These are phyloP conservation scores for Chaetomium cochliodes DNA, from an alignment of 495 filamentous ascomycete genomes.

Conservation along the genomic window DNA sequence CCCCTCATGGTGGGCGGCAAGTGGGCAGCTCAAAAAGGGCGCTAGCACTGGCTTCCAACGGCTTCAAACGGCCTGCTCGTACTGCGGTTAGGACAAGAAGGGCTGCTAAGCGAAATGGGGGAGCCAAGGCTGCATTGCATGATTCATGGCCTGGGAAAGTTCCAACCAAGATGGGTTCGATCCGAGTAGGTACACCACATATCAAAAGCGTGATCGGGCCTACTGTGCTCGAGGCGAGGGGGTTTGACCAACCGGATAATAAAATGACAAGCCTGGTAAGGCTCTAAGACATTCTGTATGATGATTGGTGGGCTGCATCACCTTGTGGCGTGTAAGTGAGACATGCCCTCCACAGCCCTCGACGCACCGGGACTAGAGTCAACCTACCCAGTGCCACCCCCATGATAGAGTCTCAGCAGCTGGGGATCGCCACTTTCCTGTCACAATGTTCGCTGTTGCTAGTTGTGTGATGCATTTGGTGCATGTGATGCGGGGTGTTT, in stretches of 20 bases:
- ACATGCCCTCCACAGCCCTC: not conserved
- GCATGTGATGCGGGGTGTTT: not conserved
- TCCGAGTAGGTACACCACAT: not conserved
- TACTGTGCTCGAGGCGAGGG: constrained; percentile 1
- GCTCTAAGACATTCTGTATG: not conserved
- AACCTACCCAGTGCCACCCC: not conserved
- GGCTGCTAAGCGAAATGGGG: not conserved
- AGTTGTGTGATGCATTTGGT: not conserved
- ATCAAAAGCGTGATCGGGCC: not conserved
- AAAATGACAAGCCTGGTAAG: not conserved
- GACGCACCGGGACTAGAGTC: not conserved
- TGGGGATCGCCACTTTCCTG: not conserved
- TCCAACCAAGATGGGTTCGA: not conserved
- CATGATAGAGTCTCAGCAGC: not conserved
- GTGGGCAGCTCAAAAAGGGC: not conserved
- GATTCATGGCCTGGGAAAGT: not conserved
- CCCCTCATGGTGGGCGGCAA: not conserved
- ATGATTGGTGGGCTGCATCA: not conserved
- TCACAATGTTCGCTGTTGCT: not conserved
- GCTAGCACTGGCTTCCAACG: constrained; percentile 1
- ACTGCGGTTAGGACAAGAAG: not conserved
- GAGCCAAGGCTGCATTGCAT: constrained; percentile 1
- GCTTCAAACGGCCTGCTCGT: not conserved
- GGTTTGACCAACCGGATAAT: constrained; percentile 4
- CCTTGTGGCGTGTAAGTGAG: constrained; percentile 8